Evolutionary conservation across 1,284 basidiomycete species (phyloP).

Genomic region (Malassezia dermatis): DNA sequence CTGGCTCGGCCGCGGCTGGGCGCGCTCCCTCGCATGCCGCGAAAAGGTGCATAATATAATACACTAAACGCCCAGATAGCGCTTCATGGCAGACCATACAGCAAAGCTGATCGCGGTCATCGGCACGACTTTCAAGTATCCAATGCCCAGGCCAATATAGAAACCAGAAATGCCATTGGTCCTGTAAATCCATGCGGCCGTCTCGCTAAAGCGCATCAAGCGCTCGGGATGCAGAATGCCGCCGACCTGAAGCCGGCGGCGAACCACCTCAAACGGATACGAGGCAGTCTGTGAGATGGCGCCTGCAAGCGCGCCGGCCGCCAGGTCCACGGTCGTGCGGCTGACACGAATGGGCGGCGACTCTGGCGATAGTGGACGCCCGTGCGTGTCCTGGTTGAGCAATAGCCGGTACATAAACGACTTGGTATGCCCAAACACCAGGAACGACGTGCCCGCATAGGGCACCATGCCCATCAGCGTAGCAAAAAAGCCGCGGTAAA

Average conservation of each 20-base stretch:
- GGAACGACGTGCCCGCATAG: slow-evolving; percentile 90
- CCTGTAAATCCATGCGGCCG: slow-evolving; percentile 56
- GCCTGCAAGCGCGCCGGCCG: slow-evolving; percentile 81
- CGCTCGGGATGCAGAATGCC: slow-evolving; percentile 49
- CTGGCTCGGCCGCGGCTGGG: background rate
- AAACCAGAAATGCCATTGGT: slow-evolving; percentile 73
- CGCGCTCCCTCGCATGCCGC: background rate
- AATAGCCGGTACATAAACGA: slow-evolving; percentile 30
- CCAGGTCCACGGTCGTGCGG: slow-evolving; percentile 54
- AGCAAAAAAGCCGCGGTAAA: slow-evolving; percentile 77
- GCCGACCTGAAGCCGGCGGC: slow-evolving; percentile 90
- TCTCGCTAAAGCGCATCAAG: slow-evolving; percentile 40
- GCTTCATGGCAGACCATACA: slow-evolving; percentile 45
- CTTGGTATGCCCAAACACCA: slow-evolving; percentile 51
- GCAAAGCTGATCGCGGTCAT: slow-evolving; percentile 59
- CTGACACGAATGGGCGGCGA: slow-evolving; percentile 6
- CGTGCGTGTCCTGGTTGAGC: slow-evolving; percentile 22
- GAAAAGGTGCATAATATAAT: background rate
- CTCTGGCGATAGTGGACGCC: background rate
- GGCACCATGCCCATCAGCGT: slow-evolving; percentile 63
- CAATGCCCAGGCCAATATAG: slow-evolving; percentile 84
- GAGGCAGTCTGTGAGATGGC: slow-evolving; percentile 77
- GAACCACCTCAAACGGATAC: slow-evolving; percentile 91
- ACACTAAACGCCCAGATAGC: slow-evolving; percentile 37
- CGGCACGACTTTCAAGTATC: slow-evolving; percentile 90